Evolutionary conservation across 345 rosid genomes (phyloP), one percentile per base, ranked within the genome.

Genomic region (Syzygium aromaticum): DNA sequence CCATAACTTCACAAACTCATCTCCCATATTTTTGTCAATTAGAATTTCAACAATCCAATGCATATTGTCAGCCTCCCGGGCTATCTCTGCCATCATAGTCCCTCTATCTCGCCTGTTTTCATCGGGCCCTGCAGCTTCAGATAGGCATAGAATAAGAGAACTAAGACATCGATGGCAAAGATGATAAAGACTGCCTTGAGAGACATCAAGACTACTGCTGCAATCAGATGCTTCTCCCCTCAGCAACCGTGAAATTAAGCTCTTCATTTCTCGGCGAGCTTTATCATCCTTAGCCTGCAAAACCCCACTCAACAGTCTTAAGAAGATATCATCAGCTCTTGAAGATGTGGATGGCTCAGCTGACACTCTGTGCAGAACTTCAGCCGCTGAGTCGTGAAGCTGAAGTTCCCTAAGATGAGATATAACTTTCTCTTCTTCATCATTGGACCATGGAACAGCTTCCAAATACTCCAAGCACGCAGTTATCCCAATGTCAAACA

Each of bases 401-500:
- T 96, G 90, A 85, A 96, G 99, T 92, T 96, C 91, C 56, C 90
- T 87, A 25, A 96, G 95, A 88, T 92, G 90, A 54, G 93, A 91
- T 25, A 94, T 88, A 86, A 97, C 90, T 86, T 92, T 90, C 88
- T 92, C 96, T 89, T 97, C 99, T 88, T 97, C 99, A 14, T 92
- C 95, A 87, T 91, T 92, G 46, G 99, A 94, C 99, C 99, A 97
- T 28, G 98, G 99, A 84, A 93, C 94, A 63, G 98, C 98, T 94
- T 97, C 99, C 91, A 97, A 91, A 91, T 95, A 94, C 90, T 95
- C 95, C 84, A 97, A 88, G 91, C 99, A 96, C 46, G 96, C 93
- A 88, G 12, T 73, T 56, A 96, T 92, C 51, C 99, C 99, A 17
- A 82, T 88, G 86, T 95, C 95, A 92, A 95, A 97, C 93, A 90